Base-by-base conservation (phyloP, 495 filamentous ascomycete genomes). In the Sporormia fimetaria region DNA sequence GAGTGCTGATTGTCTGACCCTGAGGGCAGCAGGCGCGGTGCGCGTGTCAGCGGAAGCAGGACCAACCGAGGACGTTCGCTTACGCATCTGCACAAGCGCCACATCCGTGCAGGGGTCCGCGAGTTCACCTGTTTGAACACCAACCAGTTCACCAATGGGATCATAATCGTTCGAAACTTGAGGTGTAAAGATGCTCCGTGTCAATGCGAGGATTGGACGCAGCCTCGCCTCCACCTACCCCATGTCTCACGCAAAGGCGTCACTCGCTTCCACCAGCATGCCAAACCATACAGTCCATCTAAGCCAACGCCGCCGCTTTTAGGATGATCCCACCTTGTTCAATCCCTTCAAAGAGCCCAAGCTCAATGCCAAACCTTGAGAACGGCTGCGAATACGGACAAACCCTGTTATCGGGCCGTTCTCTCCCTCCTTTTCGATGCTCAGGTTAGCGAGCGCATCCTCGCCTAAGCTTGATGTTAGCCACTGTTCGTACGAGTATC, bases 361-460 rank as follows among this genome's bases (percentile, higher is more conserved):
- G 61, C 87, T 94, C 44, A 99, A 67, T 3, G 92, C 92, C 42
- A 99, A 70, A 34, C 90, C 92, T 67, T 99, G 92, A 4, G 86
- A 94, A 53, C 92, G 81, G 69, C 87, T 94, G 63, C 92, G 78
- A 71, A 99, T 99, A 53, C 92, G 81, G 37, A 99, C 84, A 60
- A 99, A 99, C n/a, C 92, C 92, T 20, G 90, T 96, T 46, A 99
- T 81, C 4, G 87, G 87, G 20, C 92, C 90, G 57, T 93, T 80
- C 8, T 94, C 87, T 35, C 86, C 87, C 61, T 96, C 86, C 65
- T 94, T 90, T 58, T 99, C 92, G 54, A 99, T 94, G 57, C 87
- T 94, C 63, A 99, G 57, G 59, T 99, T 99, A 44, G 92, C 92
- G 44, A 99, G 67, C 30, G 92, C 92, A 67, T 99, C 92, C 85